Base-by-base conservation (phyloP, 495 filamentous ascomycete genomes). In the Penicillium chermesinum region DNA sequence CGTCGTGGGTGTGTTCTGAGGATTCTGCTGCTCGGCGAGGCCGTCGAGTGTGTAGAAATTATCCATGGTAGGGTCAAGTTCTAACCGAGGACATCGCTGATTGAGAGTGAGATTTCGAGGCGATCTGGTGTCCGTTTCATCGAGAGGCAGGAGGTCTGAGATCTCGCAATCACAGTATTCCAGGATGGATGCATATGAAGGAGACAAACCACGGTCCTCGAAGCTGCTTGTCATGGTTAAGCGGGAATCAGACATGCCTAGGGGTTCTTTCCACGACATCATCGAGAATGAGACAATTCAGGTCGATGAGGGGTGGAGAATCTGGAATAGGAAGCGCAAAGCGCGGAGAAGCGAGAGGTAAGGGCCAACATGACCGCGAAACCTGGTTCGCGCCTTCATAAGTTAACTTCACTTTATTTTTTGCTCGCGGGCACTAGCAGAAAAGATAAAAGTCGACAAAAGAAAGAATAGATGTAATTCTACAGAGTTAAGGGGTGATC, bases 391-490 rank as follows among this genome's bases (percentile, higher is more conserved):
- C n/a, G n/a, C n/a, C n/a, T n/a, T n/a, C n/a, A n/a, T 30, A 10
- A 5, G 25, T 30, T 30, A 30, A 30, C 25, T 4, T 30, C 25
- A 30, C 25, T 5, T 30, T 10, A 30, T 10, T 4, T 30, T 30
- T 10, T 10, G 25, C 5, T 4, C 25, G 25, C 5, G 4, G 25
- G 25, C 25, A 5, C 10, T 30, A 30, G 10, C 34, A 35, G 46
- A 34, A 44, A 47, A 41, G 48, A 14, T 15, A 38, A 41, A 44
- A 42, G 38, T 49, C 34, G 47, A 54, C 53, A 59, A 53, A 57
- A 53, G 38, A 20, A 20, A 64, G 55, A 67, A 63, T 64, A 63
- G 63, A 50, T 70, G 62, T 71, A 68, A 67, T 73, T 71, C 66
- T 73, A 71, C 70, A 73, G 22, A 57, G 66, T 69, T 48, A 62